Evolutionary conservation across 176 grass and related monocot genomes (phyloP).

Genomic region (Musa acuminata): DNA sequence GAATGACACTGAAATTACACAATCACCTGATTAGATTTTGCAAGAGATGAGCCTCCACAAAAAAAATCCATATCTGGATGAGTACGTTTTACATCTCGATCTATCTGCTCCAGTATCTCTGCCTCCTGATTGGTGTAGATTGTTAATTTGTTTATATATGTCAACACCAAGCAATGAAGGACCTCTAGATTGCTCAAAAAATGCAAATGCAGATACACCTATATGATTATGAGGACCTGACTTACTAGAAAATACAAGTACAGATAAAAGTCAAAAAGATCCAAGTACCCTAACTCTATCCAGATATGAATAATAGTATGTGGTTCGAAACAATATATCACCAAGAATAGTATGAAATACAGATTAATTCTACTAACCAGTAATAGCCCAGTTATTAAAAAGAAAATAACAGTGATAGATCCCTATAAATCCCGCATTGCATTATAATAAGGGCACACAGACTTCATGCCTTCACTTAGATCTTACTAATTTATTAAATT

Average conservation of each 20-base stretch:
- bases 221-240: background rate
- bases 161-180: background rate
- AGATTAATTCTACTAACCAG: background rate
- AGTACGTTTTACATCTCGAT: conserved; percentile 94
- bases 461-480: background rate
- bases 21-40: conserved; percentile 78
- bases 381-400: background rate
- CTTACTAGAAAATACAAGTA: background rate
- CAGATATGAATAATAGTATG: background rate
- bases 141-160: background rate
- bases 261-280: background rate
- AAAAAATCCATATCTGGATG: conserved; percentile 98
- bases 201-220: background rate
- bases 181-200: background rate
- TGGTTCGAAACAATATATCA: background rate
- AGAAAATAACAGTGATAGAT: background rate
- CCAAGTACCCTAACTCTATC: background rate
- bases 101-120: conserved; percentile 89
- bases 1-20: background rate
- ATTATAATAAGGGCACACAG: no score
- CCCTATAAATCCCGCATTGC: background rate
- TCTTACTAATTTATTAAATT: background rate
- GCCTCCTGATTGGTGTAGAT: conserved; percentile 45
- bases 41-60: conserved; percentile 41
- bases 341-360: background rate